These are phyloP conservation scores for Pyrenula aspistea DNA, from an alignment of 495 filamentous ascomycete species.

Conservation along the genomic window DNA sequence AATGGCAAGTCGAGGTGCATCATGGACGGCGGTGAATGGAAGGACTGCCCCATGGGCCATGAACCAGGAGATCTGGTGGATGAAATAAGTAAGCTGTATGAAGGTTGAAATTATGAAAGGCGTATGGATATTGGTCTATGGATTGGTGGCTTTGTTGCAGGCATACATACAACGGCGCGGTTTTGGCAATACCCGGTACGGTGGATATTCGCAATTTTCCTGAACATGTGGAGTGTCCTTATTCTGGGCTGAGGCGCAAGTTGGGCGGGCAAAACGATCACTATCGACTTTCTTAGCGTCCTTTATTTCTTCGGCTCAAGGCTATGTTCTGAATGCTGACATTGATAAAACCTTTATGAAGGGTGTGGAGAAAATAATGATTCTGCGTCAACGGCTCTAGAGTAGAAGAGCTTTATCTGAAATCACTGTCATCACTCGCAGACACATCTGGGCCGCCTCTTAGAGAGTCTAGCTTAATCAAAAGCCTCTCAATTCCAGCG, in stretches of 20 bases:
- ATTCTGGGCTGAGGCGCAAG: too few relatives aligned
- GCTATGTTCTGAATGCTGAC: too few relatives aligned
- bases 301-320: too few relatives aligned
- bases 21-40: constrained; percentile 69
- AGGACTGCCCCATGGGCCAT: constrained; percentile 58
- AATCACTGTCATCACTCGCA: not conserved
- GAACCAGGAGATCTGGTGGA: constrained; percentile 60
- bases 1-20: constrained; percentile 73
- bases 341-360: too few relatives aligned
- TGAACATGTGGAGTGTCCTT: too few relatives aligned
- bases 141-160: too few relatives aligned
- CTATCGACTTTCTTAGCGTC: too few relatives aligned
- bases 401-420: too few relatives aligned
- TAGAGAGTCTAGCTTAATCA: constrained; percentile 71
- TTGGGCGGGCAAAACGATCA: too few relatives aligned
- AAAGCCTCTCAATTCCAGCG: constrained; percentile 62
- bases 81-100: constrained; percentile 46
- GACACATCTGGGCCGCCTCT: not conserved
- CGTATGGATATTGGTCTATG: too few relatives aligned
- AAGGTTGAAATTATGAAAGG: constrained; percentile 21
- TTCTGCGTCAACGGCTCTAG: too few relatives aligned
- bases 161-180: not conserved
- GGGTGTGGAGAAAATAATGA: too few relatives aligned
- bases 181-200: not conserved
- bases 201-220: not conserved